phyloP scores from a whole-genome alignment of 2,329 filamentous ascomycete species.

The Botrytis elliptica region DNA sequence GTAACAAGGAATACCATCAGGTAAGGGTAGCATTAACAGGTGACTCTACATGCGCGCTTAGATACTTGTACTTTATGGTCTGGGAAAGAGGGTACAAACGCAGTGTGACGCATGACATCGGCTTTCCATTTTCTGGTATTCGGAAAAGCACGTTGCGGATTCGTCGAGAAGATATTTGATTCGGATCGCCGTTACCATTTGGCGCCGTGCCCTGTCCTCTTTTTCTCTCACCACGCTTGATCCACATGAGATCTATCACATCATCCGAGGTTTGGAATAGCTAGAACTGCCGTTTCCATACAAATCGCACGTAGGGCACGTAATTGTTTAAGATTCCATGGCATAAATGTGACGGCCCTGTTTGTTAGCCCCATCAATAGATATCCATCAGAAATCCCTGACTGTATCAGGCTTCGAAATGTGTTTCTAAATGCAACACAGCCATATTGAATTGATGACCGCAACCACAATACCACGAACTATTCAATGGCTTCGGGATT shows the following conservation, averaged over 20 bases:
- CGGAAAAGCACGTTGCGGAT: constrained; percentile 14
- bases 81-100: constrained; percentile 15
- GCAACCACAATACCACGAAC: neutral
- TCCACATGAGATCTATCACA: constrained; percentile 17
- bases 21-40: constrained; percentile 7
- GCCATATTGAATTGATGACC: neutral
- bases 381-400: constrained; percentile 1
- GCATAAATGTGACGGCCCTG: neutral
- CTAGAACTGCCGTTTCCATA: constrained; percentile 3
- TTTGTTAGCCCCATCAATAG: neutral
- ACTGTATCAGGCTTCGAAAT: constrained; percentile 13
- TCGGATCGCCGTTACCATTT: constrained; percentile 2
- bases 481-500: neutral
- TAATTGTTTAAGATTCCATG: constrained; percentile 13
- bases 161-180: constrained; percentile 12
- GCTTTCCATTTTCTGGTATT: constrained; percentile 15
- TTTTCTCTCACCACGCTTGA: neutral
- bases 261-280: constrained; percentile 9
- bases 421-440: constrained; percentile 6
- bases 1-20: constrained; percentile 1
- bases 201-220: constrained; percentile 12
- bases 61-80: neutral
- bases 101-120: constrained; percentile 23
- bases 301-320: neutral
- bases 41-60: constrained; percentile 23